Evolutionary conservation across 2,329 filamentous ascomycete genomes (phyloP), one percentile per base, ranked within the genome.

Genomic region (Fusarium foetens): DNA sequence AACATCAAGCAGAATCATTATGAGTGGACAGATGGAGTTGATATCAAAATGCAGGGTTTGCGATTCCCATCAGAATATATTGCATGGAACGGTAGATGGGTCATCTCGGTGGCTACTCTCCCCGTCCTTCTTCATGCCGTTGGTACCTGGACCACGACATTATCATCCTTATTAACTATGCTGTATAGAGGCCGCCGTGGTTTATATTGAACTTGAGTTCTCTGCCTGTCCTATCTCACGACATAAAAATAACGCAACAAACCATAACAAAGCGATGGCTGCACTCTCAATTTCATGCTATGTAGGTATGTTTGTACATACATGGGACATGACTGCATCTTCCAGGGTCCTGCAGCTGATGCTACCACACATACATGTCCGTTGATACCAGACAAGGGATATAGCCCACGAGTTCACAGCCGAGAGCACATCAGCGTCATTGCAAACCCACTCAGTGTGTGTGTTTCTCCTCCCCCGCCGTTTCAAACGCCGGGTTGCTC

Each of bases 401-500:
- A 61, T 59, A 58, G 29, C 51, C 38, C 33, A 67, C 46, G 48
- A 53, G 29, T 58, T 61, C 54, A 59, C 62, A 68, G 39, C 54
- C 48, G 51, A 36, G 31, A 57, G 43, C 65, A 68, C 38, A 49
- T 43, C 53, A 46, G 52, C 51, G 38, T 61, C 68, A 60, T 65
- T 39, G 33, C 62, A 33, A 63, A 42, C 19, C 59, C 60, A 66
- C 41, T 49, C 33, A 29, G 27, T 33, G 38, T 38, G 31, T 43
- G 39, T 63, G 42, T 67, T 67, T 59, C 52, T 51, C 59, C 45
- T 61, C 58, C 71, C 71, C 60, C 68, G 46, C 68, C 65, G 71
- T 72, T 75, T 75, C 70, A 75, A 74, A 70, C 64, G 43, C 65
- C 48, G 27, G 31, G 33, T 46, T 57, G 27, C 73, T 69, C 62